Evolutionary conservation across 1,139 yeast species (phyloP).

Genomic region (Yamadazyma mexicana): DNA sequence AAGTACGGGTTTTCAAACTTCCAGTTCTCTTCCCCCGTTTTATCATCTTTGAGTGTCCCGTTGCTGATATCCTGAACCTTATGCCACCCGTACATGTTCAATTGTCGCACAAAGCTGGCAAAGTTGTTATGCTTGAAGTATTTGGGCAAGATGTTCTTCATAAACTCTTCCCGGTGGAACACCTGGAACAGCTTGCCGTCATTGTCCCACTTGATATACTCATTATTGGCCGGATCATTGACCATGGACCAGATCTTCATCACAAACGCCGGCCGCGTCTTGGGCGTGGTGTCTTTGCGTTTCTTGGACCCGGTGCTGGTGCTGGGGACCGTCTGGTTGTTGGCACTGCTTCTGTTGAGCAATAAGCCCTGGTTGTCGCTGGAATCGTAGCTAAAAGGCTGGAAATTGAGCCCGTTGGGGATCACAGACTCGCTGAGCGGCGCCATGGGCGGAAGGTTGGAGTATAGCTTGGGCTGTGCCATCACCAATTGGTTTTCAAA

Average conservation of each 20-base stretch:
- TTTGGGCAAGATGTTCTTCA: slow-evolving; percentile 78
- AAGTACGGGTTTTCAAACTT: slow-evolving; percentile 85
- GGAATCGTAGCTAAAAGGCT: slow-evolving; percentile 7
- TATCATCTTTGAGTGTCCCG: slow-evolving; percentile 66
- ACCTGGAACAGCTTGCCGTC: slow-evolving; percentile 88
- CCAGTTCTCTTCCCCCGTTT: slow-evolving; percentile 50
- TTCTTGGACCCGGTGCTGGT: slow-evolving; percentile 5
- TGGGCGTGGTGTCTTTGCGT: slow-evolving; percentile 34
- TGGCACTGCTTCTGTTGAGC: not conserved
- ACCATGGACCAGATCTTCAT: slow-evolving; percentile 95
- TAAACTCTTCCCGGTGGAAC: slow-evolving; percentile 80
- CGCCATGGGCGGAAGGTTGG: slow-evolving; percentile 31
- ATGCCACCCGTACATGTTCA: slow-evolving; percentile 98
- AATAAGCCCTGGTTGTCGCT: not conserved
- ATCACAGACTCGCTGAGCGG: slow-evolving; percentile 39
- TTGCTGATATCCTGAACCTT: slow-evolving; percentile 79
- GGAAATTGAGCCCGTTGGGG: slow-evolving; percentile 22
- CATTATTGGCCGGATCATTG: slow-evolving; percentile 68
- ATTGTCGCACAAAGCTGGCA: slow-evolving; percentile 90
- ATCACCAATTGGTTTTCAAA: slow-evolving; percentile 15
- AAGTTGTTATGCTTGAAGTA: slow-evolving; percentile 93
- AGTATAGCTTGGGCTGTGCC: slow-evolving; percentile 17
- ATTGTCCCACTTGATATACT: slow-evolving; percentile 78
- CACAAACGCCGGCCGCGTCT: slow-evolving; percentile 79
- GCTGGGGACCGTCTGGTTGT: not conserved